Percentiles rank a stretch among this genome's conserved stretches.
Conservation (phyloP, 1,284 basidiomycete species). For the Hymenochaete sp. region DNA sequence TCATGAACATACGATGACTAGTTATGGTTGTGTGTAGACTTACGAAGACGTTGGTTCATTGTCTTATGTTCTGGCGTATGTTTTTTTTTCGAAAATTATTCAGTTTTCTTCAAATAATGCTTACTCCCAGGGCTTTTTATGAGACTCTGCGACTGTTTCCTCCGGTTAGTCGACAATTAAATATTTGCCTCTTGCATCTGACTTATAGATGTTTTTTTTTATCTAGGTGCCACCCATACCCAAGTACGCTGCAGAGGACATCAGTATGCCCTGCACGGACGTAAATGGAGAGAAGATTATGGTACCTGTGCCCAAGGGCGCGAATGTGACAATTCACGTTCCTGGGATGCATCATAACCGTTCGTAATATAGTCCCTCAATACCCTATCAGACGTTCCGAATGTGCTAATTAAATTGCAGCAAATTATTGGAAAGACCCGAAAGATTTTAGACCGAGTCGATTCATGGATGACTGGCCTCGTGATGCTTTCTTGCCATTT, state of each 20-base stretch:
- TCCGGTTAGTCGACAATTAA: slow-evolving; percentile 11
- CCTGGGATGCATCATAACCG: slow-evolving; percentile 39
- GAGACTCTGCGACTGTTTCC: slow-evolving; percentile 38
- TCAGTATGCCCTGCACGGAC: slow-evolving; percentile 31
- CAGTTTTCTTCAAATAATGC: not conserved
- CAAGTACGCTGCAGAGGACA: slow-evolving; percentile 41
- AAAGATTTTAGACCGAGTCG: slow-evolving; percentile 41
- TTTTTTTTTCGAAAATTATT: not conserved
- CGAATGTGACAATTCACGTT: slow-evolving; percentile 32
- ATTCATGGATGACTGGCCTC: slow-evolving; percentile 41
- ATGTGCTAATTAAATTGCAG: no score
- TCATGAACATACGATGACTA: not conserved
- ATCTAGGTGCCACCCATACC: slow-evolving; percentile 37
- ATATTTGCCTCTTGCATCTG: no score
- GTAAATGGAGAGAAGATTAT: slow-evolving; percentile 29
- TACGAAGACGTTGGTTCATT: slow-evolving; percentile 17
- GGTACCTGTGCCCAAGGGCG: slow-evolving; percentile 39
- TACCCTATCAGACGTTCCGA: no score
- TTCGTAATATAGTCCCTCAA: no score
- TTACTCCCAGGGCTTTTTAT: slow-evolving; percentile 26
- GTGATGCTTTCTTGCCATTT: slow-evolving; percentile 47
- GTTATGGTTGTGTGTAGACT: slow-evolving; percentile 1
- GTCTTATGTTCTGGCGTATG: slow-evolving; percentile 15
- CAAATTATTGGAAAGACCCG: slow-evolving; percentile 46
- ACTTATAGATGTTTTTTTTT: not conserved